Evolutionary conservation across 352 stramenopile genomes (phyloP), one percentile per base, ranked within the genome.

Genomic region (Phytopythium delawarense): DNA sequence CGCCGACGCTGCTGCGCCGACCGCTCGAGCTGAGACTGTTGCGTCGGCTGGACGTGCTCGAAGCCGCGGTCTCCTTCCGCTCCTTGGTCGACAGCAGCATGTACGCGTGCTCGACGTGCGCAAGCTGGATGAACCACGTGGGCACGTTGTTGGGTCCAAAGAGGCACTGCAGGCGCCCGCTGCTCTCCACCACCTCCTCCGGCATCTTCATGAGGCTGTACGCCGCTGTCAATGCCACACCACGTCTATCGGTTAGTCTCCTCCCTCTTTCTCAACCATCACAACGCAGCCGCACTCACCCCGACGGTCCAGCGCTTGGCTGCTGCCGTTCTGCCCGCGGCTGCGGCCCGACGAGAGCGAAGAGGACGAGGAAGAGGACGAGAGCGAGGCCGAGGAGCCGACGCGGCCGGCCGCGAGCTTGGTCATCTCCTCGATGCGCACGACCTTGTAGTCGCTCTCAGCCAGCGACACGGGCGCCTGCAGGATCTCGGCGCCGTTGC

Each of bases 131-230:
- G 55, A 92, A 92, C 72, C 79, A 89, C 64, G 81, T 87, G 16
- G 79, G 78, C 16, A 76, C 69, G 42, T 88, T 80, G 20, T 72
- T 64, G 4, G 70, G 71, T 7, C 78, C 76, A 21, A 84, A 79
- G 1, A 84, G 59, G 68, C 83, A 92, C 64, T 84, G 66, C n/a
- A 92, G 62, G 0, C 79, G 65, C 1, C 79, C 80, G 25, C 65
- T 77, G 46, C 73, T 88, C 30, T 74, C 80, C 23, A 92, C 79
- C 30, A 92, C 64, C 51, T 92, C 83, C 34, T 92, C 78, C 5
- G 83, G 80, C 80, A 92, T 90, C 68, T 92, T 92, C 67, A 88
- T 75, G 5, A 90, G 76, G 62, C 75, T 86, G 63, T 83, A 88
- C n/a, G 67, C 72, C 87, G 56, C 35, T 57, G 34, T 53, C 7